Evolutionary conservation across 108 stramenopile species (phyloP).

Genomic region (Discostella stelligeroides): DNA sequence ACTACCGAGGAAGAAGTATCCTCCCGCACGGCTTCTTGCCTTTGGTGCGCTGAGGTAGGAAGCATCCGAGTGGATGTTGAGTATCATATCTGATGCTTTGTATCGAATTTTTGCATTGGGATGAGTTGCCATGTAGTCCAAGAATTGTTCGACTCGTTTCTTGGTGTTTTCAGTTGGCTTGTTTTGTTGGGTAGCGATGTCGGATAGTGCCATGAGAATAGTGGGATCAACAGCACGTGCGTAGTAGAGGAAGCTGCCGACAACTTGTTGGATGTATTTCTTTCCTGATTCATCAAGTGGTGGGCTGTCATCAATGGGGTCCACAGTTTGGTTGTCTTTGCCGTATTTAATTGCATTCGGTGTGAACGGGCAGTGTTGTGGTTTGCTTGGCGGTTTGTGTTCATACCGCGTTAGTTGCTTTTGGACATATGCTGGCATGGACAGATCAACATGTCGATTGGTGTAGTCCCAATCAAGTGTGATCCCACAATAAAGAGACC

Average conservation of each 20-base stretch:
- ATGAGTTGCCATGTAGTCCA: no score
- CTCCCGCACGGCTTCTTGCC: no score
- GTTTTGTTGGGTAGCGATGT: no score
- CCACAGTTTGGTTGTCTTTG: not conserved
- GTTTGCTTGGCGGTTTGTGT: not conserved
- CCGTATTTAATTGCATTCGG: not conserved
- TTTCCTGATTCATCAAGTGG: not conserved
- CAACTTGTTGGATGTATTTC: conserved; percentile 14
- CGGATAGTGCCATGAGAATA: no score
- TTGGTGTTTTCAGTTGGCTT: no score
- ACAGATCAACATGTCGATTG: not conserved
- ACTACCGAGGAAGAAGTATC: no score
- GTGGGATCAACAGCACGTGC: no score
- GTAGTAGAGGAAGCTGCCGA: conserved; percentile 19
- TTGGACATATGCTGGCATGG: conserved; percentile 20
- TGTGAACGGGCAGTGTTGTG: conserved; percentile 5
- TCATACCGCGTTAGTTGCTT: not conserved
- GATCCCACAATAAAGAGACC: conserved; percentile 11
- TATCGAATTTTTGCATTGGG: no score
- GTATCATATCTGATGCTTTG: no score
- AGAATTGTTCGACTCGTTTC: no score
- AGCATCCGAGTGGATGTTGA: no score
- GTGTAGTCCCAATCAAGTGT: conserved; percentile 21
- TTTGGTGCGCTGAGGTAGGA: no score
- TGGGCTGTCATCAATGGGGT: not conserved